Percentiles rank a stretch among this genome's conserved stretches.
phyloP scores from a whole-genome alignment of 441 rosid genomes.

The Adansonia madagascariensis region DNA sequence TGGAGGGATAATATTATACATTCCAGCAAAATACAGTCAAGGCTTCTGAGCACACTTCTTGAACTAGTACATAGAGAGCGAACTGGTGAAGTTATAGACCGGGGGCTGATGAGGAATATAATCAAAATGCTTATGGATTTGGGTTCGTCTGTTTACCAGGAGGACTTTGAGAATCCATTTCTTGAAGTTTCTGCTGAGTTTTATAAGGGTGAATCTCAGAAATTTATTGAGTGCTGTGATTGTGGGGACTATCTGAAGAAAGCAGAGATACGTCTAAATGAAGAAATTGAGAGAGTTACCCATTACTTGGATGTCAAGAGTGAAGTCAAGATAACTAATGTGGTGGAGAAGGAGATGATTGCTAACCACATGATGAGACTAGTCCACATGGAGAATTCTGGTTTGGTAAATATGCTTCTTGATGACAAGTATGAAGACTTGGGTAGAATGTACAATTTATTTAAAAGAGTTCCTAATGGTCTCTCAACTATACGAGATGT shows the following conservation, averaged over 20 bases:
- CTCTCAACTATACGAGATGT: slow-evolving; percentile 79
- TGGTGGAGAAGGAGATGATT: slow-evolving; percentile 96
- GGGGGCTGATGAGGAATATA: slow-evolving; percentile 91
- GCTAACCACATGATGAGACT: slow-evolving; percentile 93
- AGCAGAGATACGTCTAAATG: slow-evolving; percentile 88
- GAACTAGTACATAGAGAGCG: slow-evolving; percentile 84
- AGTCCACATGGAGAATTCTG: slow-evolving; percentile 97
- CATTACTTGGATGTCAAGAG: slow-evolving; percentile 91
- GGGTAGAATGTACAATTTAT: slow-evolving; percentile 89
- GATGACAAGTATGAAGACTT: slow-evolving; percentile 88
- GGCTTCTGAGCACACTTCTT: slow-evolving; percentile 82
- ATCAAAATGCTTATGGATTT: slow-evolving; percentile 94
- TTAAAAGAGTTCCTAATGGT: slow-evolving; percentile 82
- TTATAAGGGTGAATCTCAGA: slow-evolving; percentile 87
- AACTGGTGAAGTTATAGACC: slow-evolving; percentile 88
- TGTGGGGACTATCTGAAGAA: slow-evolving; percentile 93
- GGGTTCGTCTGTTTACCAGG: slow-evolving; percentile 89
- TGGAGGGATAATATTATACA: slow-evolving; percentile 91
- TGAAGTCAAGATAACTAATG: slow-evolving; percentile 85
- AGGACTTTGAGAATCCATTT: slow-evolving; percentile 91
- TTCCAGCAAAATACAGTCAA: slow-evolving; percentile 68
- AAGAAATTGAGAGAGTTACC: slow-evolving; percentile 91
- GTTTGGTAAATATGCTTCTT: slow-evolving; percentile 89
- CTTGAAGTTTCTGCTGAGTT: slow-evolving; percentile 91
- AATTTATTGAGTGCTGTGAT: slow-evolving; percentile 84